A percentile compares a stretch with the other conserved stretches of the same genome.
Conservation (phyloP, 495 filamentous ascomycete species). For the Trichoderma erinaceum region DNA sequence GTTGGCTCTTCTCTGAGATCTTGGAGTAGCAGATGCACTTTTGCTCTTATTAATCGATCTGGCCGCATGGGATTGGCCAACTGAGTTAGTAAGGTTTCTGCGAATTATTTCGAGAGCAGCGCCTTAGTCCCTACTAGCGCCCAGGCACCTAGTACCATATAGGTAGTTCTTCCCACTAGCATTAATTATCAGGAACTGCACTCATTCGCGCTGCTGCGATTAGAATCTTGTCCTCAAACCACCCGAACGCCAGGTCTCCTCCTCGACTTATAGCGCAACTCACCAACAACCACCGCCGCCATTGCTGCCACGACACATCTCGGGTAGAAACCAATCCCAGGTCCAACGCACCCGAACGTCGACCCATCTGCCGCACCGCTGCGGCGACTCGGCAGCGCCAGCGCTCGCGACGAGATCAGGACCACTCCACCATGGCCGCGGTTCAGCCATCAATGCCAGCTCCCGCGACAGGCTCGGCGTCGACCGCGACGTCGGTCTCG, state of each 20-base stretch:
- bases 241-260: neutral
- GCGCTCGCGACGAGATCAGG: constrained; percentile 1
- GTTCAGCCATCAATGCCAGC: constrained; percentile 12
- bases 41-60: neutral
- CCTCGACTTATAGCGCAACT: neutral
- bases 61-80: neutral
- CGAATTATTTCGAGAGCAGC: neutral
- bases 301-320: neutral
- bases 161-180: constrained; percentile 3
- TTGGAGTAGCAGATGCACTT: too few relatives aligned
- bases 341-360: neutral
- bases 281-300: neutral
- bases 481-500: constrained; percentile 23
- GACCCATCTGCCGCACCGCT: neutral
- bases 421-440: constrained; percentile 10
- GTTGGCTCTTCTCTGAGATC: too few relatives aligned
- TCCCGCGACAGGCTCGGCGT: neutral
- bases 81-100: too few relatives aligned
- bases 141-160: neutral
- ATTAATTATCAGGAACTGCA: constrained; percentile 8
- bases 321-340: neutral
- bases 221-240: constrained; percentile 8
- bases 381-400: constrained; percentile 3
- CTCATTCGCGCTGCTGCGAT: constrained; percentile 7
- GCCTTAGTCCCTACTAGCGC: neutral